Evolutionary conservation across 208 protist genomes (phyloP).

Genomic region (Jaenimonas drosophilae): DNA sequence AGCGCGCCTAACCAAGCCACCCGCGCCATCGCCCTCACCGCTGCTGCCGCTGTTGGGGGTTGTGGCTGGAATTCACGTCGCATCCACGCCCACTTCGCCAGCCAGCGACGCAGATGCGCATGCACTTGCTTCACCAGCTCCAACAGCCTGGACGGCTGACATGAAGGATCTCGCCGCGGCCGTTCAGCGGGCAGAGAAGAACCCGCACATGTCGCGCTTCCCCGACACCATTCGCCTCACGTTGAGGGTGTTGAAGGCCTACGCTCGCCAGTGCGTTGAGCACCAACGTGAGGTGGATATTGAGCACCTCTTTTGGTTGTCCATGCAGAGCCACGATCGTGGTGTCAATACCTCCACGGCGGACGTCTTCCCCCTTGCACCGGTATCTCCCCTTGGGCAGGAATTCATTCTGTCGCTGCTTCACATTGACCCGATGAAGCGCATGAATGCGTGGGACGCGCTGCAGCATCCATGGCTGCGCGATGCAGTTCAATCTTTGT

Average conservation of each 20-base stretch:
- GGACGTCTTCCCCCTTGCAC: slow-evolving; percentile 14
- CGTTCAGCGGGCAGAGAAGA: too few relatives aligned
- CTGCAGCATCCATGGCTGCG: slow-evolving; percentile 20
- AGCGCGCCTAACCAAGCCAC: background rate
- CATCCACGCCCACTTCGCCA: background rate
- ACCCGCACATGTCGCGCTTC: too few relatives aligned
- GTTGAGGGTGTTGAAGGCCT: slow-evolving; percentile 5
- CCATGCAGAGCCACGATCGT: too few relatives aligned
- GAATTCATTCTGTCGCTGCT: slow-evolving; percentile 17
- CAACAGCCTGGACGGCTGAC: background rate
- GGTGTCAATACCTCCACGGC: too few relatives aligned
- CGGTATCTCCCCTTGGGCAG: slow-evolving; percentile 20
- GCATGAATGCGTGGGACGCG: slow-evolving; percentile 8
- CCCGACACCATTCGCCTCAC: slow-evolving; percentile 10
- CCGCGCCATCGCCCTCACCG: too few relatives aligned
- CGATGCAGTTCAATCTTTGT: slow-evolving; percentile 8
- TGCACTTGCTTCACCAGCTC: background rate
- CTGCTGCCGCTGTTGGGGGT: slow-evolving; percentile 1
- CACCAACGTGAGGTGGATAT: slow-evolving; percentile 12
- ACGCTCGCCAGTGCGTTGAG: slow-evolving; percentile 7
- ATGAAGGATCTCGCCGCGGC: too few relatives aligned
- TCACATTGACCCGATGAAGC: slow-evolving; percentile 2
- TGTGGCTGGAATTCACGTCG: slow-evolving; percentile 5
- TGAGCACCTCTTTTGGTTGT: slow-evolving; percentile 17
- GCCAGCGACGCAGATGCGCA: too few relatives aligned